phyloP scores from a whole-genome alignment of 306 rosid genomes.

The Abrus pulchellus region DNA sequence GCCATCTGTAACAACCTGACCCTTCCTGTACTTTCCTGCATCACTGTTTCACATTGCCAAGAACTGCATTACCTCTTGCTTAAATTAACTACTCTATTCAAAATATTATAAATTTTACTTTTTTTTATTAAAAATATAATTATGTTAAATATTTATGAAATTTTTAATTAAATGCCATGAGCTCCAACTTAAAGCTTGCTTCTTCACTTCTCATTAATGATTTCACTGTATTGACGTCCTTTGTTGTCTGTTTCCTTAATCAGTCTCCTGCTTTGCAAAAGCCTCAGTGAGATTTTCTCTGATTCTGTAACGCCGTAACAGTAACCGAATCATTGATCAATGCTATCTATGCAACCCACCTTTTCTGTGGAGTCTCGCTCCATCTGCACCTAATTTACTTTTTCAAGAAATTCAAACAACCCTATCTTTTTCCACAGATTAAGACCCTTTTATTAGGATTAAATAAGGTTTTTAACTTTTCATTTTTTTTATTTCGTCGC shows the following conservation, averaged over 20 bases:
- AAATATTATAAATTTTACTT: too few relatives aligned
- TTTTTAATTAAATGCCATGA: too few relatives aligned
- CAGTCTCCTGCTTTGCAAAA: constrained; percentile 13
- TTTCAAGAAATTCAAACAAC: too few relatives aligned
- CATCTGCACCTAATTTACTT: background rate
- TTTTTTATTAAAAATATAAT: too few relatives aligned
- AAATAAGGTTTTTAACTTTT: too few relatives aligned
- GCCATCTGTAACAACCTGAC: constrained; percentile 48
- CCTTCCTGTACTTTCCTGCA: constrained; percentile 45
- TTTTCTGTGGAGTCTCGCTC: background rate
- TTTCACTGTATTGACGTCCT: constrained; percentile 37
- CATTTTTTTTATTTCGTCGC: too few relatives aligned
- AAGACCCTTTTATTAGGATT: too few relatives aligned
- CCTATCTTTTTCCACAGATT: too few relatives aligned
- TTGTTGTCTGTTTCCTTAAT: constrained; percentile 46
- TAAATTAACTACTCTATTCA: background rate
- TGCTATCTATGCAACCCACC: constrained; percentile 8
- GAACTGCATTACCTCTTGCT: background rate
- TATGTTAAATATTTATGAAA: too few relatives aligned
- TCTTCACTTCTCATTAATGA: constrained; percentile 43
- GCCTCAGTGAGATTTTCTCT: constrained; percentile 63
- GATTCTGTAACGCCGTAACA: constrained; percentile 43
- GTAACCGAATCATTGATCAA: constrained; percentile 30
- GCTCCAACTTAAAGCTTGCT: background rate
- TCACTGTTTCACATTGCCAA: constrained; percentile 14